Evolutionary conservation across 208 protist genomes (phyloP), one percentile per base, ranked within the genome.

Genomic region (Wallacemonas sp.): DNA sequence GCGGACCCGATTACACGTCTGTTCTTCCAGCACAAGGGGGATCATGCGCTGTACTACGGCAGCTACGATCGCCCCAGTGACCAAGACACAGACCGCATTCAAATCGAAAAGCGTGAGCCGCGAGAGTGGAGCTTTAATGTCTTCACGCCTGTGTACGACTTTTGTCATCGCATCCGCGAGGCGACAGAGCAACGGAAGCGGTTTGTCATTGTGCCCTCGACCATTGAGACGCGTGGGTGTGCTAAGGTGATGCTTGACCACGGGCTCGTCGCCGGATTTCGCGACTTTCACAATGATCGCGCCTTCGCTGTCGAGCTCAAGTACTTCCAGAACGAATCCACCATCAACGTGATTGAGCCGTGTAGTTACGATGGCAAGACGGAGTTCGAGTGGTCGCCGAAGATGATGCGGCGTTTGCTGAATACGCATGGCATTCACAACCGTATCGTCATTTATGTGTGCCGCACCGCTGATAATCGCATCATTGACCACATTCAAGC

Each of bases 1-100:
- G 88, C 88, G 0, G 91, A 96, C 71, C 91, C 91, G 8, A 91
- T 96, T 73, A 96, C 91, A 2, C 81, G 91, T 2, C 80, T 96
- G 51, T 96, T 96, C 79, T 96, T 96, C 65, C 91, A 96, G 72
- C 88, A 94, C 76, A 88, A 95, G 68, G 91, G 91, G 21, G 88
- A 96, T 34, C 81, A 94, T 68, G 91, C 91, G 68, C 77, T 96
- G 15, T 95, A 96, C 77, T 93, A 96, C 72, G 87, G 88, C 70
- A 93, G 73, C 46, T 96, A 93, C 66, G 91, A 93, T 39, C 27
- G 42, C n/a, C 86, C 88, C 22, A 91, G 84, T 47, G 45, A 31
- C 12, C 82, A 82, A 62, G 91, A 96, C 53, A 65, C 79, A 46
- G 91, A 96, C 59, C 87, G 91, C 38, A 66, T 94, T 19, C 86